phyloP scores from a whole-genome alignment of 805 yeast genomes.

The Priceomyces haplophilus region DNA sequence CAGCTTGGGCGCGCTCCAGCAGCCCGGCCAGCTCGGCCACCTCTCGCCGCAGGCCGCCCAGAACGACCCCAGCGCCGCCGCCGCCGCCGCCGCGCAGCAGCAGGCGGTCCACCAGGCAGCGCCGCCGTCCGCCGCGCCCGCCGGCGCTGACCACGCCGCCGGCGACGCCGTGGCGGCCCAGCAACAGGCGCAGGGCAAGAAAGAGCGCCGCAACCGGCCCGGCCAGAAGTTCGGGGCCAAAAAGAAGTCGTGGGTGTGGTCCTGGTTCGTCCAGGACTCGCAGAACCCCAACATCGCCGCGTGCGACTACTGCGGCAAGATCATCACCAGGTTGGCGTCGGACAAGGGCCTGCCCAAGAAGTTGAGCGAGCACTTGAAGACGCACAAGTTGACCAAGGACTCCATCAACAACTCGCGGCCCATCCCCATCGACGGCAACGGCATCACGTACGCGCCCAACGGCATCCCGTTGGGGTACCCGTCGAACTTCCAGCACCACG shows the following conservation, averaged over 20 bases:
- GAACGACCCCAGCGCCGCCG: slow-evolving; percentile 11
- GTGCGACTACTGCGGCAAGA: slow-evolving; percentile 53
- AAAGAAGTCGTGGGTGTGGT: slow-evolving; percentile 63
- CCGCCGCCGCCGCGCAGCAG: slow-evolving; percentile 10
- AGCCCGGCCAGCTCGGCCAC: slow-evolving; percentile 8
- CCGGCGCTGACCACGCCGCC: slow-evolving; percentile 7
- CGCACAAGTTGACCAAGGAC: slow-evolving; percentile 46
- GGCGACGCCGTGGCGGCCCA: slow-evolving; percentile 7
- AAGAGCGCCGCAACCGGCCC: slow-evolving; percentile 43
- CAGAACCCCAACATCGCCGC: slow-evolving; percentile 48
- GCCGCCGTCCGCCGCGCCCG: slow-evolving; percentile 7
- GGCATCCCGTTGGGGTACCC: slow-evolving; percentile 25
- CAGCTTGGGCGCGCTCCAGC: slow-evolving; percentile 9
- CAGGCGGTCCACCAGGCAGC: slow-evolving; percentile 7
- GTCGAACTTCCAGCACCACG: slow-evolving; percentile 11
- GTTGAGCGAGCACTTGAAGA: slow-evolving; percentile 52
- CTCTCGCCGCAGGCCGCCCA: slow-evolving; percentile 6
- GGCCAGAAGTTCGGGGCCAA: slow-evolving; percentile 60
- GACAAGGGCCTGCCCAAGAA: slow-evolving; percentile 63
- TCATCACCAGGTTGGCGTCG: slow-evolving; percentile 44
- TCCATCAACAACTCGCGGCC: slow-evolving; percentile 40
- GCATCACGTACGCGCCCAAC: slow-evolving; percentile 30
- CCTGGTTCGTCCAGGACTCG: slow-evolving; percentile 55
- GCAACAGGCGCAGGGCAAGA: slow-evolving; percentile 13
- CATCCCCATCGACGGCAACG: slow-evolving; percentile 37